phyloP scores from a whole-genome alignment of 768 basidiomycete genomes.

The Suillus bovinus region DNA sequence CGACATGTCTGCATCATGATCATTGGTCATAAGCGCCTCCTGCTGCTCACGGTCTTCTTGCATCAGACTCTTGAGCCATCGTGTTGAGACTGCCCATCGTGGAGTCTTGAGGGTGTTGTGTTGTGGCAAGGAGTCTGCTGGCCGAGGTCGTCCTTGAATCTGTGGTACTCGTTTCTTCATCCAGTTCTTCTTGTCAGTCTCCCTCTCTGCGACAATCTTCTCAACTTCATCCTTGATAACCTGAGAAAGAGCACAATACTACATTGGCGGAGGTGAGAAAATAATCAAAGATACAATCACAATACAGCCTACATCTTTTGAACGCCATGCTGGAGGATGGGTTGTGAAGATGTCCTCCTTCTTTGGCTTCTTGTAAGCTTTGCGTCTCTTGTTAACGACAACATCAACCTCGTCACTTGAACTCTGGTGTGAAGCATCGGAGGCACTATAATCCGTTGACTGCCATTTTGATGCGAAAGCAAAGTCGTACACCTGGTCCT shows the following conservation, averaged over 20 bases:
- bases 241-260: background rate
- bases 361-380: background rate
- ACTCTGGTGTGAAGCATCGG: background rate
- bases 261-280: background rate
- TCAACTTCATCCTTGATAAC: background rate
- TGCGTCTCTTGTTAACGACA: background rate
- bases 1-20: background rate
- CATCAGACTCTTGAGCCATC: background rate
- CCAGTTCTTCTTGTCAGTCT: background rate
- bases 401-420: background rate
- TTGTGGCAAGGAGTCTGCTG: background rate
- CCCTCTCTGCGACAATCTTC: background rate
- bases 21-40: background rate
- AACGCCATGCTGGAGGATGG: background rate
- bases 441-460: background rate
- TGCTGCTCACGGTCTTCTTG: background rate
- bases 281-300: background rate
- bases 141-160: background rate
- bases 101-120: background rate
- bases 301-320: background rate
- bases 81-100: background rate
- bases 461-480: background rate
- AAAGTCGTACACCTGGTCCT: background rate
- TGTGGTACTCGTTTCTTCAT: background rate
- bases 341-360: background rate